Conservation (phyloP, 768 basidiomycete genomes). For the Leucosporidium yakuticum region DNA sequence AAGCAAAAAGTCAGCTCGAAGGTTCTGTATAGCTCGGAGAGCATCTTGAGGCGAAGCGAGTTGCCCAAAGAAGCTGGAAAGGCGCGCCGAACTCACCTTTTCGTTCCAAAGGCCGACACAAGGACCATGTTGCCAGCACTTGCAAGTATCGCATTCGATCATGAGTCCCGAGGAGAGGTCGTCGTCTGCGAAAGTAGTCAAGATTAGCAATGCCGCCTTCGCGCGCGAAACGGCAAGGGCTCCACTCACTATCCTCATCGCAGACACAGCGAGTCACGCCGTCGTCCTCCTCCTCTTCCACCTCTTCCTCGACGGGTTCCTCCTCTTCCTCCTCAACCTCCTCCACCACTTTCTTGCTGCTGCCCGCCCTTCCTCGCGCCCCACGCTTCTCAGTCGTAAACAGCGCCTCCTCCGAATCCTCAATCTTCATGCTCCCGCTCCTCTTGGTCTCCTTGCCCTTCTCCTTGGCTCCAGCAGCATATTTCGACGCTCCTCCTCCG, state of each 20-base stretch:
- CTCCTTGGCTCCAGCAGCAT: too few relatives aligned
- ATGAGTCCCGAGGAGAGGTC: conserved; percentile 68
- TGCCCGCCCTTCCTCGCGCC: too few relatives aligned
- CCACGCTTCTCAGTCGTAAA: too few relatives aligned
- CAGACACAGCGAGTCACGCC: conserved; percentile 33
- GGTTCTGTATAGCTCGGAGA: too few relatives aligned
- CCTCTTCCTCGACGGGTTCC: conserved; percentile 6
- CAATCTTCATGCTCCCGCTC: too few relatives aligned
- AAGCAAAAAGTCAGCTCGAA: not conserved
- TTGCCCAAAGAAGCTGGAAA: too few relatives aligned
- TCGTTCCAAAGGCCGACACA: conserved; percentile 81
- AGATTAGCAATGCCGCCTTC: not conserved
- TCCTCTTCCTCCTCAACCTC: conserved; percentile 2
- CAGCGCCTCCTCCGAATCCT: too few relatives aligned
- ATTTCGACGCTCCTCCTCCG: too few relatives aligned
- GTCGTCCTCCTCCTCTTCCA: conserved; percentile 22
- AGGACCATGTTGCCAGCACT: conserved; percentile 94
- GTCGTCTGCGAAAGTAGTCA: conserved; percentile 46
- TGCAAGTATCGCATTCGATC: conserved; percentile 95
- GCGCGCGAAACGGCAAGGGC: not conserved
- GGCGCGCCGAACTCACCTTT: conserved; percentile 40
- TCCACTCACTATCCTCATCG: conserved; percentile 25
- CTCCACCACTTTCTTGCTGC: not conserved
- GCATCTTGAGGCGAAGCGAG: too few relatives aligned
- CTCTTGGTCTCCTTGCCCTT: too few relatives aligned